Evolutionary conservation across 176 grass and related monocot species (phyloP), one percentile per base, ranked within the genome.

Genomic region (Musa acuminata): DNA sequence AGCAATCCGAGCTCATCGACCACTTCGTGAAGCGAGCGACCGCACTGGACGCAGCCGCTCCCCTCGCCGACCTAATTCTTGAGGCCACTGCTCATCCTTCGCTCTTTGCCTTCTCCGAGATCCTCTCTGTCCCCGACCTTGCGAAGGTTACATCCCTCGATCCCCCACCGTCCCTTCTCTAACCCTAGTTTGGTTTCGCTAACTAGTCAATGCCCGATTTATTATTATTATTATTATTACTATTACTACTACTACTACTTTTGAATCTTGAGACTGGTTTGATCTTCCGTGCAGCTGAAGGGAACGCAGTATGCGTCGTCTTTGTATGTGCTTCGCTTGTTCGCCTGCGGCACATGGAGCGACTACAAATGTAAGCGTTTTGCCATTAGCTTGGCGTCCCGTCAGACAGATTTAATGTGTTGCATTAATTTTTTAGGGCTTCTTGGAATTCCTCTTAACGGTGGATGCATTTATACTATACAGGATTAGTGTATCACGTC

Each of bases 61-160:
- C 88, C 51, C 84, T 99, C 22, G 91, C 96, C 63, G 82, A 81
- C 66, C 87, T 99, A 29, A 84, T 99, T 76, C 79, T 87, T 54
- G 96, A 99, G 80, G 96, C 88, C 79, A 99, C 96, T 64, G 87
- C 88, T 69, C 96, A 99, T 79, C 96, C 91, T 8, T 86, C 86
- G 3, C 96, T 95, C 79, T 99, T 99, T 67, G 87, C 91, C 79
- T 99, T 99, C 84, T 94, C 96, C 76, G 91, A 99, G 84, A 92
- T 99, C 75, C 87, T 95, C 76, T 75, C 88, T 83, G 78, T 91
- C 73, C 81, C 96, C 10, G 82, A 86, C 57, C 85, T 99, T 83
- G 75, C 86, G 70, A 99, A 99, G 88, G 96, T 99, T 43, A 8
- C 23, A 43, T 43, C n/a, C 14, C 0, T 51, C 43, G 12, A 20